These are phyloP conservation scores for Beauveria sp. DNA, from an alignment of 2,329 filamentous ascomycete genomes.

Conservation along the genomic window DNA sequence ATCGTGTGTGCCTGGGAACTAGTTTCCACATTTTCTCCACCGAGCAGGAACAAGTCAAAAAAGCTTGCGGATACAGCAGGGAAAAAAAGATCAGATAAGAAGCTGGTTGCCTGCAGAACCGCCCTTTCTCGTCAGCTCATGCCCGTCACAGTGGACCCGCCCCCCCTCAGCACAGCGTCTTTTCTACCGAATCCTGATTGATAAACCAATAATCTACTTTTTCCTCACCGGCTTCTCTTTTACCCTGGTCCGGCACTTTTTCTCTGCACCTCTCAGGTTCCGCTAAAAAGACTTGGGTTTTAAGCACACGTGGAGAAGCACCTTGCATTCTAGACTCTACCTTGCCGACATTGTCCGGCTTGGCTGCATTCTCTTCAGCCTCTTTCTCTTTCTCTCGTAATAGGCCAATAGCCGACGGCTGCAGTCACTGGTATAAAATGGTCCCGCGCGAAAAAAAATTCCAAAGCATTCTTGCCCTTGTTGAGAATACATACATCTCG, in stretches of 20 bases:
- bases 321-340: slow-evolving; percentile 1
- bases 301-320: not conserved
- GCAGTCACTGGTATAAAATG: not conserved
- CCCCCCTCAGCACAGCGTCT: not conserved
- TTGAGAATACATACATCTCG: slow-evolving; percentile 24
- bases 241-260: not conserved
- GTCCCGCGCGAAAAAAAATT: not conserved
- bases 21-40: not conserved
- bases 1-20: no score
- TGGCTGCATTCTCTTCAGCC: not conserved
- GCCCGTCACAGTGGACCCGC: not conserved
- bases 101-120: not conserved
- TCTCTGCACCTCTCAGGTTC: not conserved
- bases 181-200: slow-evolving; percentile 1
- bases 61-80: not conserved
- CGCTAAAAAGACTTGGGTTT: slow-evolving; percentile 2
- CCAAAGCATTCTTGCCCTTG: not conserved
- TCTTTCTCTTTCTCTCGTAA: not conserved
- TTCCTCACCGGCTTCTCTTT: not conserved
- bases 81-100: slow-evolving; percentile 10
- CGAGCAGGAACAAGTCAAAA: not conserved
- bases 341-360: not conserved
- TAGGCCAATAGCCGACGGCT: not conserved
- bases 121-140: not conserved
- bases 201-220: not conserved